These are phyloP conservation scores for Kentomonas sorsogonicus DNA, from an alignment of 208 protist species.

Conservation along the genomic window DNA sequence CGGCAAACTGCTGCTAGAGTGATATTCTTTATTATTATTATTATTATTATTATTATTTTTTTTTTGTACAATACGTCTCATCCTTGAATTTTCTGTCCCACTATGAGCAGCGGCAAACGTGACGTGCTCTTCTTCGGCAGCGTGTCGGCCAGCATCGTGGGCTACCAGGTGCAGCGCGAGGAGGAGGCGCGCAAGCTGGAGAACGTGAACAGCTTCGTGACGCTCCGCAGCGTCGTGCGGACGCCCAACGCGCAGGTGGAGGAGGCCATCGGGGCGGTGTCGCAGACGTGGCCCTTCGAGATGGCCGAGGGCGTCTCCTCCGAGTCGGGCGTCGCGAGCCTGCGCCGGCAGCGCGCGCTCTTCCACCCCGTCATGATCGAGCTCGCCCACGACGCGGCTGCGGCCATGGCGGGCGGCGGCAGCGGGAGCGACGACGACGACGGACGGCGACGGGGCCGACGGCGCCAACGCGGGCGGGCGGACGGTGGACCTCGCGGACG, in stretches of 20 bases:
- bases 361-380: conserved; percentile 63
- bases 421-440: not conserved
- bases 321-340: conserved; percentile 2
- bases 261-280: conserved; percentile 38
- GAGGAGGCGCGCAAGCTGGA: conserved; percentile 27
- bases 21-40: too few relatives aligned
- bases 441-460: conserved; percentile 12
- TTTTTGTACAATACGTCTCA: too few relatives aligned
- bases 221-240: conserved; percentile 27
- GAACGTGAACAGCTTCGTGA: conserved; percentile 25
- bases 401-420: conserved; percentile 10
- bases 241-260: conserved; percentile 20
- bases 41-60: too few relatives aligned
- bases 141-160: conserved; percentile 42
- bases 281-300: conserved; percentile 32
- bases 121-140: conserved; percentile 66
- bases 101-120: conserved; percentile 14
- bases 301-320: not conserved
- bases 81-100: not conserved
- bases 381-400: conserved; percentile 21
- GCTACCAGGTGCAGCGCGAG: conserved; percentile 36
- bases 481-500: not conserved
- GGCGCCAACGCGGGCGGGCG: conserved; percentile 8
- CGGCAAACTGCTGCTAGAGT: too few relatives aligned
- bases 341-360: conserved; percentile 21